These are phyloP conservation scores for Populus alba DNA, from an alignment of 345 rosid genomes.

Conservation along the genomic window DNA sequence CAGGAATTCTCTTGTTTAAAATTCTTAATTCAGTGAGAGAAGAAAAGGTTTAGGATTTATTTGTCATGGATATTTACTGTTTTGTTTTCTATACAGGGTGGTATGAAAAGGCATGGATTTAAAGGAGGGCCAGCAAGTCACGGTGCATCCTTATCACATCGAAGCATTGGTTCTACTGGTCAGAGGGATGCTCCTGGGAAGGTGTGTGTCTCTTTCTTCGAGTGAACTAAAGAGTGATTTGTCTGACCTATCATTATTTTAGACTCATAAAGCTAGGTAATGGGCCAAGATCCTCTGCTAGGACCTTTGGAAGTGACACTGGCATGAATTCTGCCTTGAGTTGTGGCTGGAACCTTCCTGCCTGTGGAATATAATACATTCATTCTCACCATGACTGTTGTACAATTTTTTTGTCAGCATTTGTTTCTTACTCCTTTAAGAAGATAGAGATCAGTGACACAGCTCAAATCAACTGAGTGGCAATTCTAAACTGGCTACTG, in stretches of 20 bases:
- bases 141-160: constrained; percentile 77
- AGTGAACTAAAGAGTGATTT: background rate
- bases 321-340: background rate
- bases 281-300: background rate
- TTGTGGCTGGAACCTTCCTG: background rate
- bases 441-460: background rate
- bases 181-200: constrained; percentile 95
- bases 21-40: background rate
- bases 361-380: background rate
- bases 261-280: background rate
- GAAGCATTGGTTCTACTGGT: constrained; percentile 84
- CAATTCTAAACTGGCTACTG: background rate
- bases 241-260: background rate
- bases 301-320: background rate
- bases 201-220: constrained; percentile 43
- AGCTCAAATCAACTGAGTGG: background rate
- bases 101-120: constrained; percentile 66
- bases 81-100: constrained; percentile 52
- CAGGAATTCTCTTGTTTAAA: constrained; percentile 3
- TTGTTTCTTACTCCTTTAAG: background rate
- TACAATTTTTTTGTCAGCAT: background rate
- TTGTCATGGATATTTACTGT: constrained; percentile 1
- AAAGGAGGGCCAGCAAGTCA: constrained; percentile 75
- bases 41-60: background rate
- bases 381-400: background rate